These are phyloP conservation scores for Flaveria linearis DNA, from an alignment of 129 eudicot genomes.

Conservation along the genomic window DNA sequence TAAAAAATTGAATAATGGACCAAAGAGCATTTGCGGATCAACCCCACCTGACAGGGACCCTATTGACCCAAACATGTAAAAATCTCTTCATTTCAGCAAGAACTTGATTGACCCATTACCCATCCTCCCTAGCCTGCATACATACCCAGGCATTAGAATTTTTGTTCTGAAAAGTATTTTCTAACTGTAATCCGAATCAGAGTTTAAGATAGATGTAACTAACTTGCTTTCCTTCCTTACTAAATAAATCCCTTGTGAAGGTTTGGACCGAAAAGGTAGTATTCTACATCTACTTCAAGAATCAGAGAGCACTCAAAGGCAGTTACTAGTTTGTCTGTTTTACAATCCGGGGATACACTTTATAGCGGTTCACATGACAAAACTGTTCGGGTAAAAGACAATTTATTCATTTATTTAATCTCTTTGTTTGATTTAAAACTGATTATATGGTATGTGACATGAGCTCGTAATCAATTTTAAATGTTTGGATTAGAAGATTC, in stretches of 20 bases:
- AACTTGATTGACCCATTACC: conserved; percentile 5
- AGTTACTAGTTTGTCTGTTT: conserved; percentile 61
- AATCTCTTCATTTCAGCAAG: neutral
- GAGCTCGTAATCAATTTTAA: neutral
- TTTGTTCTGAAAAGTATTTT: conserved; percentile 4
- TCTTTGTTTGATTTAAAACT: neutral
- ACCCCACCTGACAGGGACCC: no score
- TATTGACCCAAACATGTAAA: neutral
- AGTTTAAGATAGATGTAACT: no score
- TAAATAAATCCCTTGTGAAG: conserved; percentile 22
- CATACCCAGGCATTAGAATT: neutral
- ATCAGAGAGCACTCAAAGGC: conserved; percentile 66
- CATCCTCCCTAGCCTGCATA: neutral
- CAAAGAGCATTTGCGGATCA: no score
- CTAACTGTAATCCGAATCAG: neutral
- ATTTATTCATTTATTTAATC: neutral
- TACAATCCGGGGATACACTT: conserved; percentile 55
- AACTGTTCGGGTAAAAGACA: conserved; percentile 65
- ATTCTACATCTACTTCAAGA: conserved; percentile 56
- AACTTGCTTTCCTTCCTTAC: no score
- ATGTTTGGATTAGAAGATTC: neutral
- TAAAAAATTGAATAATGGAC: neutral
- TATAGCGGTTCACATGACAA: conserved; percentile 86
- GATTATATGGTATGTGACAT: neutral
- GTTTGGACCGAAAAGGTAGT: conserved; percentile 58